These are phyloP conservation scores for Hymenoscyphus scutula DNA, from an alignment of 2,329 filamentous ascomycete genomes.

Conservation along the genomic window DNA sequence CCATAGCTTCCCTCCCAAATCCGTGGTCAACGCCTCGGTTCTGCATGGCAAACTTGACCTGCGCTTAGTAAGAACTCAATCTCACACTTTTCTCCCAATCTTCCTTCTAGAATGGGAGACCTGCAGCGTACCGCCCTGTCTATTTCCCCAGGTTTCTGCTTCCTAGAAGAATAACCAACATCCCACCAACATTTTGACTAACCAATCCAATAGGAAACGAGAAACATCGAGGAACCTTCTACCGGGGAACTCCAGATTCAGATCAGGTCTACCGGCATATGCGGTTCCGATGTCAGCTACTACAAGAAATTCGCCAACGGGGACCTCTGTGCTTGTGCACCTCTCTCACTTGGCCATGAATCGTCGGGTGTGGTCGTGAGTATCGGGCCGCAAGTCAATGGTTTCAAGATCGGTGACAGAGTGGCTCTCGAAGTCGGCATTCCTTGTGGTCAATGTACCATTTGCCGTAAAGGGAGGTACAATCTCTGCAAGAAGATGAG, in stretches of 20 bases:
- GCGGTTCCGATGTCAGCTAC: conserved; percentile 68
- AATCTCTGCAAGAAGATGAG: conserved; percentile 61
- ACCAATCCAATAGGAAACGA: conserved; percentile 44
- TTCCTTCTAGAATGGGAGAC: conserved; percentile 3
- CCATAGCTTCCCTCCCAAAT: conserved; percentile 15
- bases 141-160: neutral
- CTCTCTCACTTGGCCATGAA: conserved; percentile 64
- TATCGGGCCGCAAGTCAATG: conserved; percentile 51
- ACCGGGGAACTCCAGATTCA: conserved; percentile 60
- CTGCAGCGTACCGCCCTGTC: neutral
- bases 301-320: conserved; percentile 72
- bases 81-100: neutral
- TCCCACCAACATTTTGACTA: conserved; percentile 8
- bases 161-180: neutral
- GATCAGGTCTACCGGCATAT: conserved; percentile 65
- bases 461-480: conserved; percentile 81
- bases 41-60: conserved; percentile 57
- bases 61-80: conserved; percentile 48
- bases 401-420: conserved; percentile 54
- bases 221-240: conserved; percentile 43
- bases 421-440: conserved; percentile 85
- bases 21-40: conserved; percentile 50
- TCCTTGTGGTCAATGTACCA: conserved; percentile 85
- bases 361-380: conserved; percentile 58
- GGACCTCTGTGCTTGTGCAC: conserved; percentile 63